Conservation (phyloP, 257 asterid genomes). For the Solanum sparsipilum region DNA sequence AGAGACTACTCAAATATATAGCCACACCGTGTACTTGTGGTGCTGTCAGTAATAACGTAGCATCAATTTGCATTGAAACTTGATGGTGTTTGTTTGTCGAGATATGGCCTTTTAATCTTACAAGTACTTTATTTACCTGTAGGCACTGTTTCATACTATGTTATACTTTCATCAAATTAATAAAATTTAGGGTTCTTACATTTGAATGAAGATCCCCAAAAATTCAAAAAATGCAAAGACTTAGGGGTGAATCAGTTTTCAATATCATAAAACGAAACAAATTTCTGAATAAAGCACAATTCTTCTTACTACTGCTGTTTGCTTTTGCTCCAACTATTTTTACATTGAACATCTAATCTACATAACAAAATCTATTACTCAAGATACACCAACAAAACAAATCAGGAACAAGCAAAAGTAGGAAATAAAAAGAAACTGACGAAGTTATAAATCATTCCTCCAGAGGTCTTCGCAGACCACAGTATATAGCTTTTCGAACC, state of each 20-base stretch:
- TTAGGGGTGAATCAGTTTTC: neutral
- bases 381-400: neutral
- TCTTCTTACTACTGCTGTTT: neutral
- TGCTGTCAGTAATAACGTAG: too few relatives aligned
- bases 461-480: slow-evolving; percentile 57
- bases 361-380: neutral
- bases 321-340: neutral
- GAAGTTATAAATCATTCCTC: slow-evolving; percentile 11
- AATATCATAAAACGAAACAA: neutral
- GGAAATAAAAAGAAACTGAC: neutral
- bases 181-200: neutral
- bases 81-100: too few relatives aligned
- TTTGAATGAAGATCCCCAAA: neutral
- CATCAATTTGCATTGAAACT: too few relatives aligned
- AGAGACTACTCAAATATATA: neutral
- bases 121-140: too few relatives aligned
- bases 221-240: neutral
- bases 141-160: too few relatives aligned
- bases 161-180: too few relatives aligned
- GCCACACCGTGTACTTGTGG: too few relatives aligned
- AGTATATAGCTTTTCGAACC: slow-evolving; percentile 55
- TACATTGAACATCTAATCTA: neutral
- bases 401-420: neutral
- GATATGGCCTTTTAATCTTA: too few relatives aligned
- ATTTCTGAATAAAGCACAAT: neutral